Conservation (phyloP, 768 basidiomycete genomes). For the Cytidiella melzeri region DNA sequence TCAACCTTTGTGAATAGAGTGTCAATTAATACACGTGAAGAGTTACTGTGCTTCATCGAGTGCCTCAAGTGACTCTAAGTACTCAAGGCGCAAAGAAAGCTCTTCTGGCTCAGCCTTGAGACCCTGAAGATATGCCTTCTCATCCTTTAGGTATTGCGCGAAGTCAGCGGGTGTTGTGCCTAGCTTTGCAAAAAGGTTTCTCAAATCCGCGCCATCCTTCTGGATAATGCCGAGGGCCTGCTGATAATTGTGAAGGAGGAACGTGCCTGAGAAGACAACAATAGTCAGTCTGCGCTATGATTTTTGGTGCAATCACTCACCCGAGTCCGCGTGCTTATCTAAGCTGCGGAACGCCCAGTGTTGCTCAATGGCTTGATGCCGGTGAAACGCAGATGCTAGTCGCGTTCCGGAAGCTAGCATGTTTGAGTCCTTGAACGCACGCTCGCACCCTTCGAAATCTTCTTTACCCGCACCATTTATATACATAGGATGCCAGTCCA, state of each 20-base stretch:
- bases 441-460: too few relatives aligned
- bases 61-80: conserved; percentile 9
- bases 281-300: neutral
- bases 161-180: too few relatives aligned
- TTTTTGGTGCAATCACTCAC: too few relatives aligned
- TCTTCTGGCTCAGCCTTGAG: conserved; percentile 12
- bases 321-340: conserved; percentile 18
- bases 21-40: neutral
- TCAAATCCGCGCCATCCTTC: conserved; percentile 3
- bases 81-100: conserved; percentile 7
- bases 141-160: conserved; percentile 9
- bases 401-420: conserved; percentile 16
- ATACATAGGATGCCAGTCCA: too few relatives aligned
- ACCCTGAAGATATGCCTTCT: conserved; percentile 10
- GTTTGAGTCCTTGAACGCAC: conserved; percentile 24
- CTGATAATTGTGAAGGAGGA: conserved; percentile 12
- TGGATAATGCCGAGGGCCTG: too few relatives aligned
- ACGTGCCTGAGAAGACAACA: neutral
- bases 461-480: too few relatives aligned
- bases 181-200: neutral
- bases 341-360: too few relatives aligned
- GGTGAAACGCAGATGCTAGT: conserved; percentile 22
- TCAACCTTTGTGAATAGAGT: too few relatives aligned
- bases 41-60: conserved; percentile 5
- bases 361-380: conserved; percentile 22